These are phyloP conservation scores for Ormosia emarginata DNA, from an alignment of 306 rosid species.

Conservation along the genomic window DNA sequence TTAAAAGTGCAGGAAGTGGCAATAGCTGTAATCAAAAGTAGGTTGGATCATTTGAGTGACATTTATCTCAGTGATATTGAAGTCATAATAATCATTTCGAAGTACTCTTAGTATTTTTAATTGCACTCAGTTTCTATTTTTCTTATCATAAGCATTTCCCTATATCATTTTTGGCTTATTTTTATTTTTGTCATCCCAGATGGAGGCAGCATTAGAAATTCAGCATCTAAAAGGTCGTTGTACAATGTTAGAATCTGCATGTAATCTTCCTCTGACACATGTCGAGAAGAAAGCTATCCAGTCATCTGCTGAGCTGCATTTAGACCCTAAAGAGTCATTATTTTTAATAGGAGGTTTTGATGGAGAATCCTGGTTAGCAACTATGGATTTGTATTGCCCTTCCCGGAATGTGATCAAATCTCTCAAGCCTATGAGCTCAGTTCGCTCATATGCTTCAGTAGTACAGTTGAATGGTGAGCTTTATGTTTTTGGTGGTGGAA, in stretches of 20 bases:
- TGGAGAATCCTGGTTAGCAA: slow-evolving; percentile 41
- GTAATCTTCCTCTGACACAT: slow-evolving; percentile 16
- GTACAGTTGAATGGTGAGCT: slow-evolving; percentile 46
- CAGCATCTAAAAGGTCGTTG: slow-evolving; percentile 38
- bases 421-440: slow-evolving; percentile 36
- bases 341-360: slow-evolving; percentile 46
- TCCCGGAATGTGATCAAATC: slow-evolving; percentile 42
- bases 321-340: slow-evolving; percentile 43
- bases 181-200: slow-evolving; percentile 31
- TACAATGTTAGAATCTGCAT: slow-evolving; percentile 27
- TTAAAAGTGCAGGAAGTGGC: neutral
- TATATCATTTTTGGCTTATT: slow-evolving; percentile 3
- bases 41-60: neutral
- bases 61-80: neutral
- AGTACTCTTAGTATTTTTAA: neutral
- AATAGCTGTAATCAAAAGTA: neutral
- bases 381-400: slow-evolving; percentile 52
- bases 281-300: slow-evolving; percentile 23
- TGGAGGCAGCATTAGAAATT: slow-evolving; percentile 49
- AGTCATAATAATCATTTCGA: neutral
- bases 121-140: neutral
- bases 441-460: slow-evolving; percentile 45
- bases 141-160: neutral
- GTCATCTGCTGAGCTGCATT: slow-evolving; percentile 21
- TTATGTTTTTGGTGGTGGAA: slow-evolving; percentile 48